phyloP scores from a whole-genome alignment of 345 rosid species.

The Eucalyptus camaldulensis region DNA sequence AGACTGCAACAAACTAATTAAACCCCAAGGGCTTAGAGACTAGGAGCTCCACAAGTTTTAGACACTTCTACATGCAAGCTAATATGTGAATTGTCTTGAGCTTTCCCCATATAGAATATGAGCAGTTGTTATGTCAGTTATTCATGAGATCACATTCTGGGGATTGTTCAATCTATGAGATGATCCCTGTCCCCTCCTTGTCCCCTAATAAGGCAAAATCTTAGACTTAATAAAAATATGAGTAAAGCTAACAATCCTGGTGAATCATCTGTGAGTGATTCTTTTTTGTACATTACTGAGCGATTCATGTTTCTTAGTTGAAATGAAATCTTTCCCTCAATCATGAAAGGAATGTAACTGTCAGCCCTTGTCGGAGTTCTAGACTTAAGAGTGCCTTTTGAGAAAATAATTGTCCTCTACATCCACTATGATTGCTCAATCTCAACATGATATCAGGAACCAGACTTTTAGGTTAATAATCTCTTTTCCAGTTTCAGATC shows the following conservation, averaged over 20 bases:
- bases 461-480: neutral
- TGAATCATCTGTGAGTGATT: neutral
- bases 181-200: neutral
- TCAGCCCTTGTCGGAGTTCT: neutral
- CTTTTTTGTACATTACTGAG: neutral
- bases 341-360: neutral
- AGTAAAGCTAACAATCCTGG: neutral
- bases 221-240: neutral
- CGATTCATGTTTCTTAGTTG: neutral
- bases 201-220: neutral
- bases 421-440: neutral
- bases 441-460: neutral
- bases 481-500: neutral
- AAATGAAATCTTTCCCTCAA: neutral
- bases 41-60: neutral
- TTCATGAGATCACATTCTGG: neutral
- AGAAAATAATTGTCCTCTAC: neutral
- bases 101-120: neutral
- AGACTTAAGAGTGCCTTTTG: neutral
- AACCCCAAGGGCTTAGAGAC: neutral
- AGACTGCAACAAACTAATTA: neutral
- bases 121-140: neutral
- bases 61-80: neutral
- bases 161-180: neutral
- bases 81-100: neutral